Evolutionary conservation across 2,329 filamentous ascomycete genomes (phyloP).

Genomic region (Colletotrichum godetiae): DNA sequence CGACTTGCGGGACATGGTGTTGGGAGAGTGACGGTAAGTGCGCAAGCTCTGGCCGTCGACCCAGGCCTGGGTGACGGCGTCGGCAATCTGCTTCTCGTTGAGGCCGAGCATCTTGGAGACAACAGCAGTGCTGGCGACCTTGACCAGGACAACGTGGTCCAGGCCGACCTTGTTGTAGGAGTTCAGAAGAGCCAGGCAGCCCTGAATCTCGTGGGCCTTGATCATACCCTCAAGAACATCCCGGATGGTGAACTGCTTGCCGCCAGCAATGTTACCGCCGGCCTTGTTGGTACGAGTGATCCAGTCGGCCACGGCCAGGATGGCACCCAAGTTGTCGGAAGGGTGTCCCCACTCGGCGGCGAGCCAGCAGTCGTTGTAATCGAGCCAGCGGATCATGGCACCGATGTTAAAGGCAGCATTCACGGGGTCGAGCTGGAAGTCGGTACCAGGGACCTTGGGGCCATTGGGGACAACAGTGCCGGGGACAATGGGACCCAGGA

Average conservation of each 20-base stretch:
- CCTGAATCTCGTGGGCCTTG: slow-evolving; percentile 99
- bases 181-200: slow-evolving; percentile 95
- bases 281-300: slow-evolving; percentile 88
- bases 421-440: slow-evolving; percentile 94
- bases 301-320: slow-evolving; percentile 97
- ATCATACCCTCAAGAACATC: slow-evolving; percentile 98
- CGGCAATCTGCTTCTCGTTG: slow-evolving; percentile 88
- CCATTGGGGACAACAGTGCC: slow-evolving; percentile 94
- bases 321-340: slow-evolving; percentile 97
- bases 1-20: slow-evolving; percentile 99
- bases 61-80: slow-evolving; percentile 97
- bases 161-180: slow-evolving; percentile 99
- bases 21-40: slow-evolving; percentile 96
- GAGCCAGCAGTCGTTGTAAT: slow-evolving; percentile 99
- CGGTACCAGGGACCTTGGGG: slow-evolving; percentile 88
- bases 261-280: slow-evolving; percentile 82
- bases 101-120: slow-evolving; percentile 96
- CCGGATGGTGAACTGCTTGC: slow-evolving; percentile 87
- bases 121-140: slow-evolving; percentile 94
- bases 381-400: slow-evolving; percentile 98
- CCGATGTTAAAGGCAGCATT: slow-evolving; percentile 99
- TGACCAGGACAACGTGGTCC: slow-evolving; percentile 97
- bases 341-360: slow-evolving; percentile 99
- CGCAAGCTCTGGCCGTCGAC: slow-evolving; percentile 95
- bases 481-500: slow-evolving; percentile 90